Evolutionary conservation across 257 asterid species (phyloP).

Genomic region (Galeopsis tetrahit): DNA sequence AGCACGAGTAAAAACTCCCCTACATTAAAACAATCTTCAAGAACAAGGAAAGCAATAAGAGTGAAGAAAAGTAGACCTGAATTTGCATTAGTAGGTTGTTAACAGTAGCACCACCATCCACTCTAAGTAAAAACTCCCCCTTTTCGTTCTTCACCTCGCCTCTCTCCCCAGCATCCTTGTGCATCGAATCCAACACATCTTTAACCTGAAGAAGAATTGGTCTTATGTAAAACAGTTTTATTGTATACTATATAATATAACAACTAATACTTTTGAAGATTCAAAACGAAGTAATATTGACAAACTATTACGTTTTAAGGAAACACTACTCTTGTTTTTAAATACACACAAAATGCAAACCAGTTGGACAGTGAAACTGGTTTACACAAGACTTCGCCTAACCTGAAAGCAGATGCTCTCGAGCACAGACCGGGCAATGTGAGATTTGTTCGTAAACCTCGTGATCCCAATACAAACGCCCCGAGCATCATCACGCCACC

Average conservation of each 20-base stretch:
- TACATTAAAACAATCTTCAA: no score
- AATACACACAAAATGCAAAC: no score
- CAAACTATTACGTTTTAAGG: no score
- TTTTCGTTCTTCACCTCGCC: slow-evolving; percentile 53
- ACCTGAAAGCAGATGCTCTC: slow-evolving; percentile 99
- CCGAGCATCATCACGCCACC: slow-evolving; percentile 99
- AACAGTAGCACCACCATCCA: slow-evolving; percentile 94
- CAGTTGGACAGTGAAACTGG: no score
- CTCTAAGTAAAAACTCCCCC: slow-evolving; percentile 81
- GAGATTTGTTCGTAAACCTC: slow-evolving; percentile 90
- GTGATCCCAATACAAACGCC: slow-evolving; percentile 93
- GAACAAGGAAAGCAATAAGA: no score
- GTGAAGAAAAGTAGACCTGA: slow-evolving; percentile 58
- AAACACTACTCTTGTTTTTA: no score
- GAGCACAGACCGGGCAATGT: slow-evolving; percentile 91
- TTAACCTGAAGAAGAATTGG: slow-evolving; percentile 64
- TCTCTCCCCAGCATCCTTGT: slow-evolving; percentile 77
- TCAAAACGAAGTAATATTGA: no score
- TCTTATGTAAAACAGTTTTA: no score
- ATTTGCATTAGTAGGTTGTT: slow-evolving; percentile 93
- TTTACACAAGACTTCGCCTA: no score
- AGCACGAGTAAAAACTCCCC: no score
- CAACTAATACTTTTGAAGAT: no score
- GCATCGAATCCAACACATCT: slow-evolving; percentile 94
- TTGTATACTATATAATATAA: no score